Evolutionary conservation across 805 yeast genomes (phyloP).

Genomic region (Myxozyma kluyveri): DNA sequence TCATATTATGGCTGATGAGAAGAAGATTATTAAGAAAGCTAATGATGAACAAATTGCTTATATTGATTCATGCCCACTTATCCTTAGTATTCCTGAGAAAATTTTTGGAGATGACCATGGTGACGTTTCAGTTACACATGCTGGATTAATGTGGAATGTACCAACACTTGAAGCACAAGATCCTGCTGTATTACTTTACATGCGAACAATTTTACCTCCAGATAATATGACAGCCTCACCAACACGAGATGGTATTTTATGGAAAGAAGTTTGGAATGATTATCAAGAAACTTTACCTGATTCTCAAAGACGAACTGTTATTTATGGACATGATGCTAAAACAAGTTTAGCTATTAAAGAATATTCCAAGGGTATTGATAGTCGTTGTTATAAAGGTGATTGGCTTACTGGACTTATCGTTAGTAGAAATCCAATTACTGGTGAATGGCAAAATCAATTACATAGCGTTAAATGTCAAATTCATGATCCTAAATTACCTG

Average conservation of each 20-base stretch:
- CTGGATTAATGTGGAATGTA: conserved; percentile 71
- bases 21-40: conserved; percentile 36
- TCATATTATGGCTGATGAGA: conserved; percentile 26
- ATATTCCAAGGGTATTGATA: conserved; percentile 76
- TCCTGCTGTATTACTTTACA: conserved; percentile 61
- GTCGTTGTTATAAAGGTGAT: conserved; percentile 78
- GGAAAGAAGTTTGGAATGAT: conserved; percentile 36
- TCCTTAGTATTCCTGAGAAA: conserved; percentile 59
- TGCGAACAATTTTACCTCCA: conserved; percentile 68
- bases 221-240: conserved; percentile 58
- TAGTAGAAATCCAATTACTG: conserved; percentile 32
- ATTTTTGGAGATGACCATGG: conserved; percentile 37
- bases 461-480: conserved; percentile 27
- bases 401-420: conserved; percentile 59
- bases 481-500: conserved; percentile 30
- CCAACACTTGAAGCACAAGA: conserved; percentile 52
- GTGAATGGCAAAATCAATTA: conserved; percentile 22
- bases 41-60: conserved; percentile 60
- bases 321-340: conserved; percentile 87
- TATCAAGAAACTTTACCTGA: conserved; percentile 29
- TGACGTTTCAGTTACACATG: conserved; percentile 70
- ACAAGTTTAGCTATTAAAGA: conserved; percentile 64
- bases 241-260: conserved; percentile 31
- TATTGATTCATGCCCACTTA: conserved; percentile 61
- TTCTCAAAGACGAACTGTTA: conserved; percentile 46